Percentiles rank a stretch among this genome's conserved stretches.
Conservation (phyloP, 345 rosid species). For the Brassica rapa region DNA sequence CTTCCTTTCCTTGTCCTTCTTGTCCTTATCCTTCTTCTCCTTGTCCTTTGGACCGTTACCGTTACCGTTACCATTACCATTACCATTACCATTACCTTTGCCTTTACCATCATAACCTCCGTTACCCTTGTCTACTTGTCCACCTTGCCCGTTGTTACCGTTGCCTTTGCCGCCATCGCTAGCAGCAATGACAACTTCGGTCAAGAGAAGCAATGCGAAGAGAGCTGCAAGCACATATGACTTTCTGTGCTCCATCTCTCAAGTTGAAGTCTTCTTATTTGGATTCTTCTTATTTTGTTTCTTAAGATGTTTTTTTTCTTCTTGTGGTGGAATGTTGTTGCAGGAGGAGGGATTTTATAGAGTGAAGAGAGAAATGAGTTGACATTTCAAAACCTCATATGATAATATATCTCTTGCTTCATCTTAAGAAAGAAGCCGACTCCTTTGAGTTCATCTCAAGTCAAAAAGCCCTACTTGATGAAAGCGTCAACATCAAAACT, state of each 20-base stretch:
- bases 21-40: slow-evolving; percentile 4
- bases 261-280: slow-evolving; percentile 6
- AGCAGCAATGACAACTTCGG: slow-evolving; percentile 37
- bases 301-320: slow-evolving; percentile 4
- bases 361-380: slow-evolving; percentile 14
- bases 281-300: slow-evolving; percentile 28
- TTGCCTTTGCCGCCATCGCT: slow-evolving; percentile 35
- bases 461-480: slow-evolving; percentile 16
- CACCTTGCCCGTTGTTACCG: neutral
- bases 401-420: slow-evolving; percentile 40
- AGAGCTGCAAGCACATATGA: slow-evolving; percentile 42
- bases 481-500: slow-evolving; percentile 14
- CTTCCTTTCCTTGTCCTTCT: slow-evolving; percentile 11
- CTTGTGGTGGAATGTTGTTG: slow-evolving; percentile 26
- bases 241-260: slow-evolving; percentile 39
- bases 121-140: slow-evolving; percentile 26
- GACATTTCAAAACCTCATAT: slow-evolving; percentile 27
- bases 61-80: neutral
- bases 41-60: slow-evolving; percentile 28
- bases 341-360: slow-evolving; percentile 26
- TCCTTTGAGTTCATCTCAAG: slow-evolving; percentile 43
- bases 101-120: slow-evolving; percentile 25
- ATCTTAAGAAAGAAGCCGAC: slow-evolving; percentile 29
- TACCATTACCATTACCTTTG: neutral
- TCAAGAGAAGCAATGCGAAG: slow-evolving; percentile 44